These are phyloP conservation scores for Malassezia restricta DNA, from an alignment of 1,284 basidiomycete species.

Conservation along the genomic window DNA sequence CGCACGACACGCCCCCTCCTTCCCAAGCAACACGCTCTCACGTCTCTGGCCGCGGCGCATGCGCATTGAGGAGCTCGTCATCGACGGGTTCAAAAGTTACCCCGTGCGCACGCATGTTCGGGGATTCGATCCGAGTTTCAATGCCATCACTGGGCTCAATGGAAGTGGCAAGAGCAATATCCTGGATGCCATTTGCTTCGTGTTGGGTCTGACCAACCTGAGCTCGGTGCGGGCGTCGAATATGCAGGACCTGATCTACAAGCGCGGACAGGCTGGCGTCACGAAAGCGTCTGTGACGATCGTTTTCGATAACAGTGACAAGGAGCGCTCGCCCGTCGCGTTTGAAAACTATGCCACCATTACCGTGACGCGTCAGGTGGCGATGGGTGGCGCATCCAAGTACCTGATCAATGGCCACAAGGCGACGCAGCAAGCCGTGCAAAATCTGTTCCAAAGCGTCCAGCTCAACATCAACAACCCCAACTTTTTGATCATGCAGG, in stretches of 20 bases:
- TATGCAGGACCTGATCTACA: constrained; percentile 94
- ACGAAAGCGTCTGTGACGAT: constrained; percentile 97
- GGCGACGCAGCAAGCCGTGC: constrained; percentile 71
- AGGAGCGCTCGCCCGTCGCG: constrained; percentile 70
- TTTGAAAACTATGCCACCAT: constrained; percentile 75
- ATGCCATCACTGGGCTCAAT: constrained; percentile 92
- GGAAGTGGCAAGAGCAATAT: constrained; percentile 55
- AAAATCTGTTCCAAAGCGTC: constrained; percentile 88
- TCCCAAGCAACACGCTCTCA: neutral
- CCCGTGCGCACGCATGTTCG: constrained; percentile 85
- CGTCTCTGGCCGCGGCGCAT: constrained; percentile 18
- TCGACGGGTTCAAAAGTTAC: constrained; percentile 54
- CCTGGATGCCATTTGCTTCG: constrained; percentile 45
- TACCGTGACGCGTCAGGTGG: constrained; percentile 90
- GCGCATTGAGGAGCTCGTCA: constrained; percentile 49
- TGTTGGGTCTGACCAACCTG: constrained; percentile 44
- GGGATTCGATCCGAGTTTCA: constrained; percentile 91
- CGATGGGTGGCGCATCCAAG: constrained; percentile 90
- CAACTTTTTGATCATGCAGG: constrained; percentile 99
- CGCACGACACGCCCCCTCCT: neutral
- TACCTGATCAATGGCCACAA: constrained; percentile 96
- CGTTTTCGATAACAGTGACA: constrained; percentile 97
- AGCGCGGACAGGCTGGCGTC: constrained; percentile 89
- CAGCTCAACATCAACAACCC: constrained; percentile 99
- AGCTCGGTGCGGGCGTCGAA: constrained; percentile 69